Evolutionary conservation across 768 basidiomycete species (phyloP).

Genomic region (Pleurotus platypus): DNA sequence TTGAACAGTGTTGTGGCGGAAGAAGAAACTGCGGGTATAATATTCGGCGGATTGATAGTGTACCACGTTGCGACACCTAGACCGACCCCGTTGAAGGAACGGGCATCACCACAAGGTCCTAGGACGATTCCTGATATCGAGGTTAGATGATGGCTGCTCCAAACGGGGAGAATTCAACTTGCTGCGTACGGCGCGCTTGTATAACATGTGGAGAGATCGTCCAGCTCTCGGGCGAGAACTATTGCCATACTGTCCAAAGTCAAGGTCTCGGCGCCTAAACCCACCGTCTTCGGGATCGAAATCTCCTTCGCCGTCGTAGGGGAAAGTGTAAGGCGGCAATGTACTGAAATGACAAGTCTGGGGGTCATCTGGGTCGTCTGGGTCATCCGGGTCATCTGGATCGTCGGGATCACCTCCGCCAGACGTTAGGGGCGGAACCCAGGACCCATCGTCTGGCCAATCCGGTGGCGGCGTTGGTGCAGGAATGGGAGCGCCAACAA

Average conservation of each 20-base stretch:
- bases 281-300: not conserved
- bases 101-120: not conserved
- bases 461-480: conserved; percentile 1
- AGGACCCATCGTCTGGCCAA: not conserved
- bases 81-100: not conserved
- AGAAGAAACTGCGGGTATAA: not conserved
- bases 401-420: not conserved
- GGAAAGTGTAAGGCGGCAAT: not conserved
- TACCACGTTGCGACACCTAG: not conserved
- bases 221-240: not conserved
- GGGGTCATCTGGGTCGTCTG: not conserved
- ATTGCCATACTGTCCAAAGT: not conserved
- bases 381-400: not conserved
- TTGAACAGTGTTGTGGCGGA: not conserved
- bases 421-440: not conserved
- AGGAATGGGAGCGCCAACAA: not conserved
- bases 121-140: not conserved
- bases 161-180: not conserved
- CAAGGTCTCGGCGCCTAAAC: not conserved
- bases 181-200: not conserved
- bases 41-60: not conserved
- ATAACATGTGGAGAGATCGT: not conserved
- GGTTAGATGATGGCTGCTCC: not conserved
- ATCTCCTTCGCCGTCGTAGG: not conserved
- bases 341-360: not conserved